phyloP scores from a whole-genome alignment of 2,329 filamentous ascomycete species.

The Apiospora pterosperma region DNA sequence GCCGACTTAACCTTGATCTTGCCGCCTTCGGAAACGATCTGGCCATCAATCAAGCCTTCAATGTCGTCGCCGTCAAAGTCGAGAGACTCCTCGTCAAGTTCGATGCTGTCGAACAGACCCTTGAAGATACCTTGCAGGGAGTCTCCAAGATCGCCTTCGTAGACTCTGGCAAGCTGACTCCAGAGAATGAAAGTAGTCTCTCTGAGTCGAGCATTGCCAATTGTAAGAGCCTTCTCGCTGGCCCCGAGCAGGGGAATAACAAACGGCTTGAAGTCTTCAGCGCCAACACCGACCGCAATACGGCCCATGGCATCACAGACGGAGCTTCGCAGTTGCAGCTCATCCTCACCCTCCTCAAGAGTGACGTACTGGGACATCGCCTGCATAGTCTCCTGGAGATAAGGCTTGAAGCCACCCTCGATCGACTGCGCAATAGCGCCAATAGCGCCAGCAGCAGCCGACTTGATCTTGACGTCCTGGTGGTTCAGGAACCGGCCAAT shows the following conservation, averaged over 20 bases:
- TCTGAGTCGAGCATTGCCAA: slow-evolving; percentile 86
- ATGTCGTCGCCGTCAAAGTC: slow-evolving; percentile 66
- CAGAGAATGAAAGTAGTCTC: slow-evolving; percentile 98
- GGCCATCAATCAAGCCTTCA: slow-evolving; percentile 25
- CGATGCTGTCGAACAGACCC: slow-evolving; percentile 77
- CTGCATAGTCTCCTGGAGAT: slow-evolving; percentile 87
- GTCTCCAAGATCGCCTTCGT: slow-evolving; percentile 76
- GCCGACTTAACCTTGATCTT: slow-evolving; percentile 74
- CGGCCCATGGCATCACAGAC: slow-evolving; percentile 92
- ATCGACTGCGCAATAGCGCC: slow-evolving; percentile 87
- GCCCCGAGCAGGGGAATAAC: slow-evolving; percentile 87
- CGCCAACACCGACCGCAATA: slow-evolving; percentile 84
- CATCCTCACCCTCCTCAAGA: slow-evolving; percentile 85
- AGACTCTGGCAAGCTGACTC: slow-evolving; percentile 92
- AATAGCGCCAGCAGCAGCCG: slow-evolving; percentile 81
- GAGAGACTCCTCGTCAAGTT: slow-evolving; percentile 84
- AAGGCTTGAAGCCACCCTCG: slow-evolving; percentile 81
- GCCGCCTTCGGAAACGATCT: slow-evolving; percentile 71
- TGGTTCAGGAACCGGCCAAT: slow-evolving; percentile 82
- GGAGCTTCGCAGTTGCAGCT: slow-evolving; percentile 83
- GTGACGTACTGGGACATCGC: slow-evolving; percentile 80
- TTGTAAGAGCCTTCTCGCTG: slow-evolving; percentile 83
- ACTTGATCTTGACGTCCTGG: slow-evolving; percentile 85
- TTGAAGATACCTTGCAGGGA: slow-evolving; percentile 77
- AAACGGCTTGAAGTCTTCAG: slow-evolving; percentile 84